Percentiles rank a stretch among this genome's conserved stretches.
These are phyloP conservation scores for Suhomyces guaymorum DNA, from an alignment of 1,139 yeast species.

Conservation along the genomic window DNA sequence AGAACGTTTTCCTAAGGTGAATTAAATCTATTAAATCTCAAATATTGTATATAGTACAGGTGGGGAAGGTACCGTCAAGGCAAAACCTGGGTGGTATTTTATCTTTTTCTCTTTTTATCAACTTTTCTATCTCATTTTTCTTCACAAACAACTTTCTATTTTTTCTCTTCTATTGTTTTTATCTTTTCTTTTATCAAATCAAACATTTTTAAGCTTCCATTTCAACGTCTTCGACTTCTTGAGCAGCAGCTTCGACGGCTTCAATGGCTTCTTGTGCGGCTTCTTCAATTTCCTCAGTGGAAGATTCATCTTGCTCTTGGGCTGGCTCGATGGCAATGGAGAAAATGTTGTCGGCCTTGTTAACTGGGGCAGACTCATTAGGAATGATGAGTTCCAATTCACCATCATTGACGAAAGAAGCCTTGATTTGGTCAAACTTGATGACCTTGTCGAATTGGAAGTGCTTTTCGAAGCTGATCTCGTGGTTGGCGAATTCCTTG, in stretches of 20 bases:
- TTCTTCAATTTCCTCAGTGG: slow-evolving; percentile 16
- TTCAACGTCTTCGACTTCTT: slow-evolving; percentile 10
- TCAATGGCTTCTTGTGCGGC: slow-evolving; percentile 4
- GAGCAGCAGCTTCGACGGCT: slow-evolving; percentile 4
- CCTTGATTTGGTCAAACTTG: slow-evolving; percentile 42
- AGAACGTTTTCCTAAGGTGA: slow-evolving; percentile 1
- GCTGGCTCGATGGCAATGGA: slow-evolving; percentile 28
- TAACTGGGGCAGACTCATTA: slow-evolving; percentile 31
- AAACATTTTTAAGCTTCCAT: slow-evolving; percentile 10
- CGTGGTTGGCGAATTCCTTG: slow-evolving; percentile 42
- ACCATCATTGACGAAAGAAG: slow-evolving; percentile 39
- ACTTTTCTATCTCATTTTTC: slow-evolving; percentile 1
- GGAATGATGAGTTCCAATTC: slow-evolving; percentile 50
- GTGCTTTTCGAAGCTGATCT: slow-evolving; percentile 47
- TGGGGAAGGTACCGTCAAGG: slow-evolving; percentile 11
- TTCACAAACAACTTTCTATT: too few species aligned
- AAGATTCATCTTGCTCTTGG: slow-evolving; percentile 16
- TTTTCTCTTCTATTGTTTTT: too few species aligned
- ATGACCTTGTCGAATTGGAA: slow-evolving; percentile 46
- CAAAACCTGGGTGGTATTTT: slow-evolving; percentile 5
- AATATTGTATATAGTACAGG: slow-evolving; percentile 8
- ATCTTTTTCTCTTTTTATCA: slow-evolving; percentile 1
- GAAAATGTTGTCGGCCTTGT: slow-evolving; percentile 25
- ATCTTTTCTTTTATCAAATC: slow-evolving; percentile 1
- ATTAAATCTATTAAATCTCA: slow-evolving; percentile 9